Evolutionary conservation across 2,329 filamentous ascomycete genomes (phyloP).

Genomic region (Pseudocercospora cruenta): DNA sequence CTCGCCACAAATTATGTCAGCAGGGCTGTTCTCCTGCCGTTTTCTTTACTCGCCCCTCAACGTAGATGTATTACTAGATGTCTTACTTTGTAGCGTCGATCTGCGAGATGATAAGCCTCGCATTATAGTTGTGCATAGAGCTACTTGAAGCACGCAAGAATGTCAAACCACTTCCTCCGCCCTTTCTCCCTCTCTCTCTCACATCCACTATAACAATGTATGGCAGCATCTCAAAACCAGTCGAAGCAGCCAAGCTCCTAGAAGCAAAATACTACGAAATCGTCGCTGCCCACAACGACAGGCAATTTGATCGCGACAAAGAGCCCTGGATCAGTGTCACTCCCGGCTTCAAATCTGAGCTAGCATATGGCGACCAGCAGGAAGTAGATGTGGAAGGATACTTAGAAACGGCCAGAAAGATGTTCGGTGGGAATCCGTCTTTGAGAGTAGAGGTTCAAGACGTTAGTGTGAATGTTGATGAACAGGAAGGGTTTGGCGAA

Average conservation of each 20-base stretch:
- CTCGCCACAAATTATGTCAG: too few relatives aligned
- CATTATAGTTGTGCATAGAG: too few relatives aligned
- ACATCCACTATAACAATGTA: neutral
- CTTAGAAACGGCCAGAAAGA: neutral
- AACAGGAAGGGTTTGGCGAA: neutral
- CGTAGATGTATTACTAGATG: too few relatives aligned
- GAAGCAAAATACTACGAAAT: conserved; percentile 1
- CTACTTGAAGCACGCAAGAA: too few relatives aligned
- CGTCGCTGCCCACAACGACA: neutral
- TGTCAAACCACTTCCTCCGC: neutral
- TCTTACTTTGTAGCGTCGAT: too few relatives aligned
- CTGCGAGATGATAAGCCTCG: too few relatives aligned
- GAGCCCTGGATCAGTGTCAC: neutral
- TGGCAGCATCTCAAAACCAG: neutral
- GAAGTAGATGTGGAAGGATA: conserved; percentile 1
- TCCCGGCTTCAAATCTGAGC: neutral
- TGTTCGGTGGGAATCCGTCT: neutral
- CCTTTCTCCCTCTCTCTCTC: neutral
- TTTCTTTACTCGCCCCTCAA: too few relatives aligned
- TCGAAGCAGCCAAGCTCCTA: neutral
- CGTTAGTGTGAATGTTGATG: neutral
- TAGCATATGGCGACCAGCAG: neutral
- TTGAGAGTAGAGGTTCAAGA: neutral
- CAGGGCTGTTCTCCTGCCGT: too few relatives aligned
- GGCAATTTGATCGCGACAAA: neutral